These are phyloP conservation scores for Ophiobolus disseminans DNA, from an alignment of 2,329 filamentous ascomycete genomes.

Conservation along the genomic window DNA sequence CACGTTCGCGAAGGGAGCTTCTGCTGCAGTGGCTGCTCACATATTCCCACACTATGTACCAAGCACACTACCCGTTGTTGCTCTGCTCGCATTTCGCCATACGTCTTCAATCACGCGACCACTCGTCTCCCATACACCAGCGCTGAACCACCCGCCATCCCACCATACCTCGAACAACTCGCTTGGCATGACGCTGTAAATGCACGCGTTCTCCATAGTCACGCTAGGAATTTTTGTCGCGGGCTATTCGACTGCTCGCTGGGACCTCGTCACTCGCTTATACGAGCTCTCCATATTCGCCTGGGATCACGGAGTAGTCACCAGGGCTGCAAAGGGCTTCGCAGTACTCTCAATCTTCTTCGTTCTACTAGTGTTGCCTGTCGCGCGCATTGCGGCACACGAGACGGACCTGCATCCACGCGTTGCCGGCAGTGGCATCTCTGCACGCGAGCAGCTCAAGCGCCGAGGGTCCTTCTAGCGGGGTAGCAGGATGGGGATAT, in stretches of 20 bases:
- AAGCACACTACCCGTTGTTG: slow-evolving; percentile 13
- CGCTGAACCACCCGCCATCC: background rate
- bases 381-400: slow-evolving; percentile 79
- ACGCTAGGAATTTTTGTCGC: slow-evolving; percentile 98
- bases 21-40: slow-evolving; percentile 4
- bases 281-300: slow-evolving; percentile 98
- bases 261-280: slow-evolving; percentile 94
- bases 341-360: slow-evolving; percentile 83
- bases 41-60: slow-evolving; percentile 23
- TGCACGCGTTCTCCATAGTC: slow-evolving; percentile 97
- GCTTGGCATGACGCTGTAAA: slow-evolving; percentile 58
- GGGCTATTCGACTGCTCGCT: slow-evolving; percentile 98
- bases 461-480: slow-evolving; percentile 90
- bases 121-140: background rate
- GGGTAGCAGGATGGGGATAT: slow-evolving; percentile 64
- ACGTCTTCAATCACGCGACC: background rate
- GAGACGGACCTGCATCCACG: slow-evolving; percentile 86
- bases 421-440: slow-evolving; percentile 78
- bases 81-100: slow-evolving; percentile 1
- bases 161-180: background rate
- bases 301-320: slow-evolving; percentile 97
- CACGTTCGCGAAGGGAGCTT: slow-evolving; percentile 12
- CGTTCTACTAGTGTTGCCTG: slow-evolving; percentile 80
- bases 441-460: slow-evolving; percentile 92
- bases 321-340: slow-evolving; percentile 86